Evolutionary conservation across 805 yeast genomes (phyloP), one percentile per base, ranked within the genome.

Genomic region (Wickerhamiella lipophila): DNA sequence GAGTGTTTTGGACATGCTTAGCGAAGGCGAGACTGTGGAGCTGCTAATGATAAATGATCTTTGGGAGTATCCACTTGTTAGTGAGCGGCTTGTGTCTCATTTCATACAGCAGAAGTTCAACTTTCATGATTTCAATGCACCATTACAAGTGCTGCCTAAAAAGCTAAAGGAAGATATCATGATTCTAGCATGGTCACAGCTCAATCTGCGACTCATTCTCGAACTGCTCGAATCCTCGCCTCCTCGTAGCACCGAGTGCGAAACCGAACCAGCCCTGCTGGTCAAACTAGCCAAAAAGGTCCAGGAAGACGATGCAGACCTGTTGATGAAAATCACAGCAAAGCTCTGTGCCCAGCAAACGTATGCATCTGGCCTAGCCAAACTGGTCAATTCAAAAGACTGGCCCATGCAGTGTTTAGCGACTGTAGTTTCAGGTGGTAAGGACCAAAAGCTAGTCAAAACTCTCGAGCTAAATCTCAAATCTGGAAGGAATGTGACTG

Each of bases 351-450:
- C 41, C 7, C 35, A 27, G 8, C 35, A 38, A 9, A 27, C 30
- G n/a, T 49, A 42, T 25, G 18, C 12, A 13, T 7, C 32, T 4
- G 7, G 38, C 18, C 35, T 49, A 12, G n/a, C 22, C 8, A 29
- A 32, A 8, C 29, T 30, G 12, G 21, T 42, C 21, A 42, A 42
- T n/a, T 22, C 27, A 3, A 29, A 30, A 16, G 18, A 18, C 3
- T 46, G 49, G 49, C 35, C 21, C n/a, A 39, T 3, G 7, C 45
- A 13, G 19, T 27, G 35, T 26, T n/a, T 46, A 3, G 40, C 44
- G 3, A 30, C 40, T 12, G 34, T 23, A 11, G 19, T 23, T 3
- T 23, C 40, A 2, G 44, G 18, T 7, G 25, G 16, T 12, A 12
- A 9, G 9, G 40, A 38, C 29, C 9, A 9, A 13, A 7, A 44